These are phyloP conservation scores for Sphagnum tenellum DNA, from an alignment of 225 moss, liverwort and hornwort species.

Conservation along the genomic window DNA sequence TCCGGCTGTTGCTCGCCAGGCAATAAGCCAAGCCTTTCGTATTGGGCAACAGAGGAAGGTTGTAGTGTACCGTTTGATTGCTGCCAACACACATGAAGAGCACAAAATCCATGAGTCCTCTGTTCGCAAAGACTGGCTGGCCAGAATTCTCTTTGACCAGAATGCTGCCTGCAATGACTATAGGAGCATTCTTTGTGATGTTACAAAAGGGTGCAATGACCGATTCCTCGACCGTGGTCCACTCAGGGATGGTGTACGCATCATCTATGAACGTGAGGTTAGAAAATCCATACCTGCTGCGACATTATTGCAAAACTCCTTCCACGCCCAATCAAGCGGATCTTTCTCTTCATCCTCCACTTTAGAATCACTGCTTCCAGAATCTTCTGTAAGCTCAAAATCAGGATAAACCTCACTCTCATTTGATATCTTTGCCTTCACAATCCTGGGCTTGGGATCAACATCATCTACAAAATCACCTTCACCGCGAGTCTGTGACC, in stretches of 20 bases:
- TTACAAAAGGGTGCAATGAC: constrained; percentile 21
- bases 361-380: constrained; percentile 28
- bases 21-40: constrained; percentile 84
- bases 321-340: too few relatives aligned
- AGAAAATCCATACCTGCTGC: too few relatives aligned
- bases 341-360: constrained; percentile 16
- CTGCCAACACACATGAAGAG: constrained; percentile 47
- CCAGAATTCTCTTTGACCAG: constrained; percentile 67
- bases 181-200: constrained; percentile 50
- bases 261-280: constrained; percentile 33
- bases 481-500: too few relatives aligned
- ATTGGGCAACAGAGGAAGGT: constrained; percentile 86
- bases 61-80: constrained; percentile 66
- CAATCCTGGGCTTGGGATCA: too few relatives aligned
- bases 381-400: constrained; percentile 16
- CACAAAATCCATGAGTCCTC: constrained; percentile 31
- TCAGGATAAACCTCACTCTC: too few relatives aligned
- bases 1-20: constrained; percentile 68
- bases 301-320: too few relatives aligned
- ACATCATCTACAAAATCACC: too few relatives aligned
- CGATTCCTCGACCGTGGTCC: constrained; percentile 13
- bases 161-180: constrained; percentile 24
- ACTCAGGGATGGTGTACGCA: constrained; percentile 24
- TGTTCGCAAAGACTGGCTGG: constrained; percentile 69
- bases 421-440: too few relatives aligned